These are phyloP conservation scores for Otatea glauca DNA, from an alignment of 176 grass and related monocot species.

Conservation along the genomic window DNA sequence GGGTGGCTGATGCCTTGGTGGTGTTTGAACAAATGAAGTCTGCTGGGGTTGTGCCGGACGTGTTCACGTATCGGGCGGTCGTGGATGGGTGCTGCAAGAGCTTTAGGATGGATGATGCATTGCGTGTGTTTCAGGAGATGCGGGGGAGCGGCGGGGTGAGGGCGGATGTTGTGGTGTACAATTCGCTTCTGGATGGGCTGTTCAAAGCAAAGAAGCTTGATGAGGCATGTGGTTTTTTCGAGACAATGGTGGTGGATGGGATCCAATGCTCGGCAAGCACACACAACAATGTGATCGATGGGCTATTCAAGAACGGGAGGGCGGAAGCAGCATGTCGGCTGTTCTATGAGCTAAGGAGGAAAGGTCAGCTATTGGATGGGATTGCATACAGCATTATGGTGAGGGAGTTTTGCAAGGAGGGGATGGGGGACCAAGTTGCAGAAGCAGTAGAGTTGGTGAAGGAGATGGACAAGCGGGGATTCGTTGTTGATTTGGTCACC, in stretches of 20 bases:
- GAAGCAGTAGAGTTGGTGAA: conserved; percentile 77
- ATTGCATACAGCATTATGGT: conserved; percentile 89
- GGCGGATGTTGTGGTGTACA: conserved; percentile 70
- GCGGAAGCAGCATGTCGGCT: conserved; percentile 70
- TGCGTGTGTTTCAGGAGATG: conserved; percentile 80
- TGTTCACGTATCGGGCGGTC: conserved; percentile 65
- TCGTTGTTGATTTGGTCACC: conserved; percentile 83
- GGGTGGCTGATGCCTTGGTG: conserved; percentile 55
- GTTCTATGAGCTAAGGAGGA: conserved; percentile 82
- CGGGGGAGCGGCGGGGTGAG: conserved; percentile 45
- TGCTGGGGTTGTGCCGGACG: conserved; percentile 57
- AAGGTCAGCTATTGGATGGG: conserved; percentile 76
- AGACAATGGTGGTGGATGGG: conserved; percentile 81
- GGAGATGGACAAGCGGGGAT: conserved; percentile 86
- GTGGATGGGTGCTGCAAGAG: conserved; percentile 83
- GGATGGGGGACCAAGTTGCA: conserved; percentile 52
- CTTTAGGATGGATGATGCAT: conserved; percentile 68
- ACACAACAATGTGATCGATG: conserved; percentile 81
- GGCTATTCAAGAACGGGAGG: conserved; percentile 80
- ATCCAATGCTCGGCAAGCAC: conserved; percentile 75
- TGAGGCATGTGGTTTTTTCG: conserved; percentile 79
- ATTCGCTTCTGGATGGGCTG: conserved; percentile 78
- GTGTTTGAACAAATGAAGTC: conserved; percentile 73
- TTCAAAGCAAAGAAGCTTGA: conserved; percentile 85
- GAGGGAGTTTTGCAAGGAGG: conserved; percentile 73